Evolutionary conservation across 1,139 yeast genomes (phyloP), one percentile per base, ranked within the genome.

Genomic region (Scheffersomyces segobiensis): DNA sequence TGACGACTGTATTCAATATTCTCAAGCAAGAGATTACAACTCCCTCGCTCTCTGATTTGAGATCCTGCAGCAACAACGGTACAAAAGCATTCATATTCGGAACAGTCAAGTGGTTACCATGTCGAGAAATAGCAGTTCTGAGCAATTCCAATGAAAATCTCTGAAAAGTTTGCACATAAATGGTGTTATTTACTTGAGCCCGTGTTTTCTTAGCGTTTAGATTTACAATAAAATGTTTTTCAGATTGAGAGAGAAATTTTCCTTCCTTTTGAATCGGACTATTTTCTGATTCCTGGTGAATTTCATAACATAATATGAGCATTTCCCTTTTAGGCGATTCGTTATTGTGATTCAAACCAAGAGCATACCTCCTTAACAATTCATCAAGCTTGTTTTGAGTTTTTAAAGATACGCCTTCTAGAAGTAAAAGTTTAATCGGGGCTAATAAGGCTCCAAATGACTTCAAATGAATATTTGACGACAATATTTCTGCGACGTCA

Each of bases 401-500:
- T 68, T 86, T 90, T 63, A 86, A 76, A 5, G 88, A 84, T 12
- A 93, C 79, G 63, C 86, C 84, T 68, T 90, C 96, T 55, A 80
- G 76, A 52, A 91, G 74, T 60, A 95, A 76, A 58, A 84, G 74
- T 67, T 87, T 87, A 49, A 95, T 78, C 1, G 99, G 99, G 18
- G 79, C 79, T 26, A 95, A 74, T 46, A 96, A 74, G 55, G 75
- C 74, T n/a, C 82, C 79, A 70, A 93, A 91, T 53, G 78, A 74
- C 5, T 80, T 71, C 61, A 93, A 76, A n/a, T 84, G 77, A 51
- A 93, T 83, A 67, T 87, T 86, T 7, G 86, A 73, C 0, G 97
- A 84, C 53, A 93, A 69, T 21, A 93, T 77, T 71, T 93, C 97
- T 49, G 89, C 96, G 6, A 96, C 87, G 65, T 95, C 98, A 70